phyloP scores from a whole-genome alignment of 2,329 filamentous ascomycete species.

The Phialophora expanda region DNA sequence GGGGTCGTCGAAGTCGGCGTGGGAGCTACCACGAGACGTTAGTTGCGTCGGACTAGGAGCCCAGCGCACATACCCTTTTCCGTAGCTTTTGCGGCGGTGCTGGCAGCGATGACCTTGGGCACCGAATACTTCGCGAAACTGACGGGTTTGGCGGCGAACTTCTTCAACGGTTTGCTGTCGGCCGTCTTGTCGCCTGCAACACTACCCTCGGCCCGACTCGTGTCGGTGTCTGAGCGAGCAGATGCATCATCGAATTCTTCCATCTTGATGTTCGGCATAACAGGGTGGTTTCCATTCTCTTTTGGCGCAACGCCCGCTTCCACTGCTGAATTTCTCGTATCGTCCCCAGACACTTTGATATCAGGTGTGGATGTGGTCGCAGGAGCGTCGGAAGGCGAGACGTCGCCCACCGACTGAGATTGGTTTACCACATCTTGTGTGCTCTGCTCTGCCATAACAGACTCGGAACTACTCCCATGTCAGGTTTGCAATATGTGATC shows the following conservation, averaged over 20 bases:
- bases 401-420: constrained; percentile 69
- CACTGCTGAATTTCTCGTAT: constrained; percentile 50
- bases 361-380: constrained; percentile 62
- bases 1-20: constrained; percentile 48
- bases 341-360: constrained; percentile 42
- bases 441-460: constrained; percentile 76
- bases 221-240: constrained; percentile 67
- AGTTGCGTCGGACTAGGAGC: constrained; percentile 16
- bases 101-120: constrained; percentile 64
- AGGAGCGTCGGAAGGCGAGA: constrained; percentile 69
- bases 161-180: constrained; percentile 60
- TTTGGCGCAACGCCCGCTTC: constrained; percentile 46
- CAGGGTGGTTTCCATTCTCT: constrained; percentile 46
- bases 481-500: neutral
- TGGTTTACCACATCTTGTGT: constrained; percentile 74
- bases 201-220: constrained; percentile 58
- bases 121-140: constrained; percentile 70
- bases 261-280: constrained; percentile 40
- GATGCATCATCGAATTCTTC: constrained; percentile 49
- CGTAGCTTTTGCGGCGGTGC: constrained; percentile 56
- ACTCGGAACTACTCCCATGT: constrained; percentile 48
- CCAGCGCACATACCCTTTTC: constrained; percentile 57
- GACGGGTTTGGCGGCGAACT: constrained; percentile 68
- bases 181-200: constrained; percentile 49
- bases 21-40: constrained; percentile 44